Percentiles rank a stretch among this genome's conserved stretches.
Conservation (phyloP, 768 basidiomycete species). For the Leccinum uliginosum region DNA sequence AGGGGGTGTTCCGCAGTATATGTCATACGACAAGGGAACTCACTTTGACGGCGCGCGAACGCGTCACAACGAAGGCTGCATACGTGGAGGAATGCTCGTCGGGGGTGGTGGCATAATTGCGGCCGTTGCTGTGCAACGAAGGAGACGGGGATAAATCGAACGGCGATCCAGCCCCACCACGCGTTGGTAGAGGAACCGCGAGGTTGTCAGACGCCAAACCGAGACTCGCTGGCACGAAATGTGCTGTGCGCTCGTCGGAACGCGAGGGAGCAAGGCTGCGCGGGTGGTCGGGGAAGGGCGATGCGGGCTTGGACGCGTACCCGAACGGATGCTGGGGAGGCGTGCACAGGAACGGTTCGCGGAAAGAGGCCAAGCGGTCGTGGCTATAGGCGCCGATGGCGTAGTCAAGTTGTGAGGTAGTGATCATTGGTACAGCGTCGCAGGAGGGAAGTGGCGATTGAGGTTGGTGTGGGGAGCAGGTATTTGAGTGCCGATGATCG, state of each 20-base stretch:
- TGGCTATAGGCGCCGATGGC: background rate
- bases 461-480: background rate
- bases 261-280: slow-evolving; percentile 1
- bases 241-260: slow-evolving; percentile 1
- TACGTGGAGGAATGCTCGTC: slow-evolving; percentile 7
- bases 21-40: slow-evolving; percentile 16
- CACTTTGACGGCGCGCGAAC: slow-evolving; percentile 53
- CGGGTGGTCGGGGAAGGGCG: background rate
- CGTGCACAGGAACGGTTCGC: slow-evolving; percentile 4
- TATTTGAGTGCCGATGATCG: slow-evolving; percentile 25
- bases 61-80: slow-evolving; percentile 44
- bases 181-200: background rate
- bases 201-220: slow-evolving; percentile 2
- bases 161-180: slow-evolving; percentile 25
- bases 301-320: slow-evolving; percentile 7
- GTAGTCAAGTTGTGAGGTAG: slow-evolving; percentile 3
- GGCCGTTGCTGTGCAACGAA: slow-evolving; percentile 6
- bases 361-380: slow-evolving; percentile 4
- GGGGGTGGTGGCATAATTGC: slow-evolving; percentile 8
- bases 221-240: background rate
- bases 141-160: slow-evolving; percentile 29
- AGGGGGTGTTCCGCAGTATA: background rate
- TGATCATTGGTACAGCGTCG: slow-evolving; percentile 19
- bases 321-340: background rate
- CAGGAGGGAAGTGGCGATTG: background rate